Evolutionary conservation across 345 rosid species (phyloP).

Genomic region (Isatis tinctoria): DNA sequence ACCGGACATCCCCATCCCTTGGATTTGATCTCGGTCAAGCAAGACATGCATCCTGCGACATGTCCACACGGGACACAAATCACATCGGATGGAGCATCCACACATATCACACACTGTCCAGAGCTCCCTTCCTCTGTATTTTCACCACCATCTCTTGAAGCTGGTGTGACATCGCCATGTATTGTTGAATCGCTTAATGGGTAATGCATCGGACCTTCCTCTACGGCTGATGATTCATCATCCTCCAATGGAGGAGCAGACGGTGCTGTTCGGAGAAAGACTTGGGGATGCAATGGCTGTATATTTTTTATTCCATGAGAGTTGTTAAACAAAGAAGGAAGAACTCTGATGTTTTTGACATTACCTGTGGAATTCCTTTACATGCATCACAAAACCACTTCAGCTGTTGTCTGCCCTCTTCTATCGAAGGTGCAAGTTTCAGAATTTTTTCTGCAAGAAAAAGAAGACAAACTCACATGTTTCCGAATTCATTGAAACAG

Average conservation of each 20-base stretch:
- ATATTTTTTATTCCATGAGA: constrained; percentile 9
- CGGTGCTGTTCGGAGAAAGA: constrained; percentile 54
- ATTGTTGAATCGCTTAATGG: constrained; percentile 63
- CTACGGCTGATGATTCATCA: constrained; percentile 32
- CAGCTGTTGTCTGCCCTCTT: constrained; percentile 69
- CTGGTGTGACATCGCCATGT: constrained; percentile 42
- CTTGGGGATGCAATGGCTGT: constrained; percentile 69
- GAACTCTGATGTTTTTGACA: not conserved
- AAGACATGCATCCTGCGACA: constrained; percentile 90
- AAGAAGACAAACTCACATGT: not conserved
- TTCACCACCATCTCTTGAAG: constrained; percentile 33
- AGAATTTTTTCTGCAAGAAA: constrained; percentile 56
- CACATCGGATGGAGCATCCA: constrained; percentile 86
- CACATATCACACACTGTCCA: constrained; percentile 67
- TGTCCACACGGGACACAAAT: constrained; percentile 97
- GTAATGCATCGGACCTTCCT: constrained; percentile 65
- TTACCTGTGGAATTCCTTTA: constrained; percentile 92
- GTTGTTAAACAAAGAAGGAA: not conserved
- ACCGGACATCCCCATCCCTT: constrained; percentile 89
- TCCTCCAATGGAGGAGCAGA: constrained; percentile 58
- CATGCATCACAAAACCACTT: constrained; percentile 87
- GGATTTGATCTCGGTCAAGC: constrained; percentile 70
- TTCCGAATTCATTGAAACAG: not conserved
- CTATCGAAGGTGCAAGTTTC: constrained; percentile 72
- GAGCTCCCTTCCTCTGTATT: constrained; percentile 43